Conservation (phyloP, 1,284 basidiomycete species). For the Stygiomarasmius scandens region DNA sequence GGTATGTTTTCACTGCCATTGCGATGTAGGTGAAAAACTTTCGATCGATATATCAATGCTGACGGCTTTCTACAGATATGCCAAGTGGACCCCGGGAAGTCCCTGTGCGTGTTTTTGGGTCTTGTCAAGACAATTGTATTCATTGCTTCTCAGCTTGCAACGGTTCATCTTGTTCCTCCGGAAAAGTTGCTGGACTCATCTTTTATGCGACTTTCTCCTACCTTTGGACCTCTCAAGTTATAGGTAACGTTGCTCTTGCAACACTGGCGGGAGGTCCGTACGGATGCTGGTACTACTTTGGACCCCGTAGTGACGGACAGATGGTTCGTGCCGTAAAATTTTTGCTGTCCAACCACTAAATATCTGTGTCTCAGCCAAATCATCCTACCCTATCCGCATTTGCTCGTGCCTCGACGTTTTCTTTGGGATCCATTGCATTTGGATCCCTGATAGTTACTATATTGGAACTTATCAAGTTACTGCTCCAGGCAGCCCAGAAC, state of each 20-base stretch:
- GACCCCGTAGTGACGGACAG: constrained; percentile 58
- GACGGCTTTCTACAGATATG: constrained; percentile 52
- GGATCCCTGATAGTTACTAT: constrained; percentile 89
- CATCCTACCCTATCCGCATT: constrained; percentile 76
- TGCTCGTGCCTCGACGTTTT: constrained; percentile 80
- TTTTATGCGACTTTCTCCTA: constrained; percentile 84
- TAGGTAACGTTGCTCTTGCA: constrained; percentile 77
- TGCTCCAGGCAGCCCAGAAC: constrained; percentile 67
- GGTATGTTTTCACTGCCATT: constrained; percentile 71
- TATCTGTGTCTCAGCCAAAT: constrained; percentile 51
- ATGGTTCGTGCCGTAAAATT: constrained; percentile 47
- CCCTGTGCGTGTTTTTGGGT: constrained; percentile 48
- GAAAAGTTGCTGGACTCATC: constrained; percentile 66
- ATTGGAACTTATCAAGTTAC: constrained; percentile 73
- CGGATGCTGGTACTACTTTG: constrained; percentile 75
- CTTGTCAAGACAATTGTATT: not conserved
- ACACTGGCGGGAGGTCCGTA: constrained; percentile 75
- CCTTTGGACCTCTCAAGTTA: constrained; percentile 82
- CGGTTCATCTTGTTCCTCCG: constrained; percentile 42
- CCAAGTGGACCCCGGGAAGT: constrained; percentile 78
- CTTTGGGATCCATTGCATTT: constrained; percentile 88
- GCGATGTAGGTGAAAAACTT: constrained; percentile 56
- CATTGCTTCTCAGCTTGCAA: constrained; percentile 30
- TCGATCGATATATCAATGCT: constrained; percentile 1
- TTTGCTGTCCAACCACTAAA: constrained; percentile 5